Conservation (phyloP, 176 grass and related monocot genomes). For the Carex pumila region DNA sequence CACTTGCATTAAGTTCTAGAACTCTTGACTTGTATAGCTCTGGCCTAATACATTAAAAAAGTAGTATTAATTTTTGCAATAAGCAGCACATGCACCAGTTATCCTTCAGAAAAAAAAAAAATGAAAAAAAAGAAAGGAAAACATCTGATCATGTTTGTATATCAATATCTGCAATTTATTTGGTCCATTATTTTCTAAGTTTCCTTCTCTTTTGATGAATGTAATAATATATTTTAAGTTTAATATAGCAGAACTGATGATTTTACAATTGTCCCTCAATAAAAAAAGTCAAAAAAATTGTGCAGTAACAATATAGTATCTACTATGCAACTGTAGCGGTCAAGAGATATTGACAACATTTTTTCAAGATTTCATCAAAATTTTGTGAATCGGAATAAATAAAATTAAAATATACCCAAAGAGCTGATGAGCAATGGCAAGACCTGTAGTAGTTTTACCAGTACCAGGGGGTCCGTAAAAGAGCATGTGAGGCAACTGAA, state of each 20-base stretch:
- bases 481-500: conserved; percentile 87
- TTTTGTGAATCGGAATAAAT: neutral
- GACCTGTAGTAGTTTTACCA: conserved; percentile 86
- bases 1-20: conserved; percentile 98
- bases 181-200: neutral
- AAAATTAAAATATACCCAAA: conserved; percentile 49
- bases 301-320: neutral
- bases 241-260: neutral
- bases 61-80: neutral
- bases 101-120: neutral
- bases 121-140: neutral
- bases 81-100: neutral
- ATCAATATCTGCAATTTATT: neutral
- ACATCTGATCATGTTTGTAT: neutral
- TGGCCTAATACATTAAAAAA: conserved; percentile 46
- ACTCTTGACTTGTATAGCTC: conserved; percentile 92
- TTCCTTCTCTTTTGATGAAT: neutral
- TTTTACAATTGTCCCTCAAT: neutral
- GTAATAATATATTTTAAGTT: neutral
- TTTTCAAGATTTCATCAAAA: neutral
- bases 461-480: conserved; percentile 95
- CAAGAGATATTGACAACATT: neutral
- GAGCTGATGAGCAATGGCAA: conserved; percentile 90
- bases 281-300: neutral
- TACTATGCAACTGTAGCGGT: neutral